A percentile compares a stretch with the other conserved stretches of the same genome.
Conservation (phyloP, 1,139 yeast species). For the Kodamaea suecica region DNA sequence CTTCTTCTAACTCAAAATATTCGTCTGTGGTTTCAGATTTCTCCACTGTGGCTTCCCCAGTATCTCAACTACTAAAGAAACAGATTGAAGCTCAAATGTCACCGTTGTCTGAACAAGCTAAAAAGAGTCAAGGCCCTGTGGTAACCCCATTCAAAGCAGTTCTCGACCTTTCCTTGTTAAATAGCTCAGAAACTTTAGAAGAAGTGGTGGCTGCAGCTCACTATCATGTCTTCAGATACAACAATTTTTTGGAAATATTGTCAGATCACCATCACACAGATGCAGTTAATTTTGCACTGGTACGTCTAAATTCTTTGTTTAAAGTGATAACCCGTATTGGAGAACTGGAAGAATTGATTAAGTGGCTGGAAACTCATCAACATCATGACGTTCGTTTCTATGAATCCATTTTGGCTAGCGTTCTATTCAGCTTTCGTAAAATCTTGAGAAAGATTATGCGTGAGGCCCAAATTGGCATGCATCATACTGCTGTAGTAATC, state of each 20-base stretch:
- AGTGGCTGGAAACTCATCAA: slow-evolving; percentile 5
- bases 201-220: slow-evolving; percentile 26
- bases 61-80: slow-evolving; percentile 1
- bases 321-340: slow-evolving; percentile 28
- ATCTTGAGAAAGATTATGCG: slow-evolving; percentile 28
- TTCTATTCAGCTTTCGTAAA: slow-evolving; percentile 27
- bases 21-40: background rate
- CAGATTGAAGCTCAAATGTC: background rate
- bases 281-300: slow-evolving; percentile 41
- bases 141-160: slow-evolving; percentile 23
- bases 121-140: slow-evolving; percentile 1
- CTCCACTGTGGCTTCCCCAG: background rate
- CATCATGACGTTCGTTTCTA: slow-evolving; percentile 23
- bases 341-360: slow-evolving; percentile 3
- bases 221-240: slow-evolving; percentile 34
- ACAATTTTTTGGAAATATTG: slow-evolving; percentile 33
- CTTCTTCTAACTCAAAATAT: background rate
- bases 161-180: slow-evolving; percentile 25
- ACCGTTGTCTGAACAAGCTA: background rate
- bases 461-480: slow-evolving; percentile 6
- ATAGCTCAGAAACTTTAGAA: slow-evolving; percentile 24
- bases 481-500: slow-evolving; percentile 4
- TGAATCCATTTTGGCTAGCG: slow-evolving; percentile 35
- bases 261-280: slow-evolving; percentile 35
- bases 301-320: slow-evolving; percentile 36